Base-by-base conservation (phyloP, 805 yeast genomes). In the Saturnispora saitoi region DNA sequence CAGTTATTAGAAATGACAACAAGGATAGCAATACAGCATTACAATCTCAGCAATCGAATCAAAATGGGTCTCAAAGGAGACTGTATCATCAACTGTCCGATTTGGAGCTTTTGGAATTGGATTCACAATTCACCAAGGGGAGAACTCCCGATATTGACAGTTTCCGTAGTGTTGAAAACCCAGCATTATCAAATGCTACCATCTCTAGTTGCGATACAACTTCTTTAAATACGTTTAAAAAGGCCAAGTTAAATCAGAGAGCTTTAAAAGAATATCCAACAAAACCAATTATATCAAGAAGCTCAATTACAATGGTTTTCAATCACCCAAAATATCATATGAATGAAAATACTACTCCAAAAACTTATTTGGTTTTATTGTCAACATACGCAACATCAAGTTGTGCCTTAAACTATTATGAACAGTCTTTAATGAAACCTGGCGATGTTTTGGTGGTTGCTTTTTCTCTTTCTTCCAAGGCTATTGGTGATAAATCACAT, bases 321-420 rank as follows among this genome's bases (percentile, higher is more conserved):
- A 71, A 70, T 52, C 80, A 75, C 58, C 55, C 64, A 15, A 61
- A 65, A 29, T 72, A 60, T 48, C 42, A 8, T 17, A 15, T 10
- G 20, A 15, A 32, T 19, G 51, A 40, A n/a, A 43, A 53, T 2
- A 30, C 53, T 24, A 56, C 53, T 43, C 54, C 54, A 39, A 60
- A 56, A 44, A 59, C 52, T 38, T 58, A 60, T 49, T 48, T 84
- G 51, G 75, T 80, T 12, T 77, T 81, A 56, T 70, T 86, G 38
- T 71, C 81, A 48, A 87, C 84, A 4, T 69, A 86, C 49, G 70
- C 69, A 42, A 85, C 82, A 62, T 81, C 93, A 0, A 80, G 90
- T 85, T 83, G 80, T 28, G 78, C 86, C 1, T 63, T 86, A 15
- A 91, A 85, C 60, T 86, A 82, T 75, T 68, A 77, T 9, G 58